Evolutionary conservation across 2,329 filamentous ascomycete genomes (phyloP).

Genomic region (Spiromastix sp.): DNA sequence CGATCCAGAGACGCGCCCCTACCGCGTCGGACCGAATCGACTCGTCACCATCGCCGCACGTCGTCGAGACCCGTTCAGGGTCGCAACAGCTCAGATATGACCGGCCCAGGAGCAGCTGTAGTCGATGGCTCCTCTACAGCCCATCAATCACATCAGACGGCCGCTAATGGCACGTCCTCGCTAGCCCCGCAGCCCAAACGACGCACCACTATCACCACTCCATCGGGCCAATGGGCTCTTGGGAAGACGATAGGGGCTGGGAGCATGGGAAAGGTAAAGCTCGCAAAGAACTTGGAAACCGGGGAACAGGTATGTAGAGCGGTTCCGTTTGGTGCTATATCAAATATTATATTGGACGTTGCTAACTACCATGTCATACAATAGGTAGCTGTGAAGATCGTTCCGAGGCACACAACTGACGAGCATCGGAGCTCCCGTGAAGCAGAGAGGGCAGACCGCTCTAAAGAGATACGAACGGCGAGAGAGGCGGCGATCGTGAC

Average conservation of each 20-base stretch:
- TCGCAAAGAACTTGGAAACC: conserved; percentile 81
- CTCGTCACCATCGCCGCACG: conserved; percentile 33
- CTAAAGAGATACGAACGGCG: conserved; percentile 89
- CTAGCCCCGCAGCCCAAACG: conserved; percentile 37
- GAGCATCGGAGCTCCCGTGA: conserved; percentile 64
- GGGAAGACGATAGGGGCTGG: conserved; percentile 96
- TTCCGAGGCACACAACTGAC: conserved; percentile 80
- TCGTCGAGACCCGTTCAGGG: conserved; percentile 32
- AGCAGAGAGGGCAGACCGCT: conserved; percentile 84
- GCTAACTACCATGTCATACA: conserved; percentile 3
- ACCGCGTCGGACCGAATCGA: conserved; percentile 46
- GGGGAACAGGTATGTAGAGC: conserved; percentile 68
- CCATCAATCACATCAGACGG: conserved; percentile 34
- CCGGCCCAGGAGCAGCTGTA: conserved; percentile 38
- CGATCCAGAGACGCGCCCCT: conserved; percentile 33
- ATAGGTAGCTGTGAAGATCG: conserved; percentile 93
- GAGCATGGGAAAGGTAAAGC: conserved; percentile 98
- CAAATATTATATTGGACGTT: neutral
- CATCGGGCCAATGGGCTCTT: conserved; percentile 85
- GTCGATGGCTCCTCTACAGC: conserved; percentile 45
- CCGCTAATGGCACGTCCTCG: conserved; percentile 18
- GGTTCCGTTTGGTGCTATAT: conserved; percentile 1
- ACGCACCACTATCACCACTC: conserved; percentile 76
- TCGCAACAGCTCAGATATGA: conserved; percentile 35
- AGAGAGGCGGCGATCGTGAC: conserved; percentile 94